Evolutionary conservation across 2,329 filamentous ascomycete species (phyloP), one percentile per base, ranked within the genome.

Genomic region (Colletotrichum eremochloae): DNA sequence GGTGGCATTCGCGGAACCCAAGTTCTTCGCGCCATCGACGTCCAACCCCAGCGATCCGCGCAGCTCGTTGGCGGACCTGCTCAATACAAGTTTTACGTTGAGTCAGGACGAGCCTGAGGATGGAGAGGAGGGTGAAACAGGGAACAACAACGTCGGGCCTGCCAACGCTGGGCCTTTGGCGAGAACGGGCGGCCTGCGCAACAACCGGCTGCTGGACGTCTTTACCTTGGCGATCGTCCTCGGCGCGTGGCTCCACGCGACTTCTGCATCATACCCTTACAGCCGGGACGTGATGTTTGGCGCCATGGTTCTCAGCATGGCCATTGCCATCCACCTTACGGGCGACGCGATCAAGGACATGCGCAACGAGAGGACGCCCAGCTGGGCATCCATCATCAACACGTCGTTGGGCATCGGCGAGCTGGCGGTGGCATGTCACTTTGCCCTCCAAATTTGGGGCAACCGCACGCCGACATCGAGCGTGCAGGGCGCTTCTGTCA

Each of bases 1-100:
- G 3, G 84, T 84, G 46, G 81, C 86, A 42, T 91, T 92, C 65
- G 86, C 89, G 70, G 88, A 89, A 58, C 90, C 89, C 2, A 87
- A 81, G n/a, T 88, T 91, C 80, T 91, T 90, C 79, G 89, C 89
- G 5, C 83, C 84, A 1, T 76, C 81, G 15, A 77, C 81, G 8
- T 56, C 62, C 20, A 74, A 74, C 7, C 57, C 65, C 9, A 81
- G 81, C 55, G 84, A 85, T 53, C 84, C 86, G 58, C 78, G 84
- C 3, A 84, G 82, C 67, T 79, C 81, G 1, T 68, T 88, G 67
- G 84, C 85, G 0, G 84, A 86, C 40, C 74, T 87, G 24, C 80
- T 88, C 63, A 80, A 79, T 53, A 80, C 82, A 73, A 84, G 83
- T 65, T 86, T 88, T 68, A 83, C 76, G 15, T 72, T 87, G 7